Evolutionary conservation across 1,284 basidiomycete species (phyloP), one percentile per base, ranked within the genome.

Genomic region (Ustilago hordei): DNA sequence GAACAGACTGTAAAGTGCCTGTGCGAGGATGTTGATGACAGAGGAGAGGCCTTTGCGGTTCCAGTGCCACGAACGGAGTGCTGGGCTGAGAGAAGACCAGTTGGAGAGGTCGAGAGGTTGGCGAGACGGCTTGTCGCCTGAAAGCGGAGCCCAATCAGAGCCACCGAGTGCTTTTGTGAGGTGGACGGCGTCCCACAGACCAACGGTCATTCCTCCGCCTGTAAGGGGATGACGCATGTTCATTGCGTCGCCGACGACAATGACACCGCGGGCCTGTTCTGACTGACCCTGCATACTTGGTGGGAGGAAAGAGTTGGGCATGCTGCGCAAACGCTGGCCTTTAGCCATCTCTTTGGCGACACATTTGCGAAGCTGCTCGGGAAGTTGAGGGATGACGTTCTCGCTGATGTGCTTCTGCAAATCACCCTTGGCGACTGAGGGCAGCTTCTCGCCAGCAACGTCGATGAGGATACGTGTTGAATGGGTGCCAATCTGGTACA

Each of bases 161-260:
- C 78, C 80, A n/a, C 83, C 81, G 6, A 86, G 73, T 28, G 77
- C 77, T 45, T 80, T 72, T 2, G 84, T 82, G 35, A 86, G 78
- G 53, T 81, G 81, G 3, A 85, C 81, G 3, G 70, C 77, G 55
- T 86, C 84, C 84, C 84, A 86, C n/a, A 86, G 66, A 11, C 81
- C 84, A 15, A 86, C 84, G 1, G 84, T 79, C 84, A 86, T 86
- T 23, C 84, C 84, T 79, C 88, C 96, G 11, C 97, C 97, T 0
- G 96, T 99, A 12, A 99, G 89, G 0, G 97, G 96, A 87, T 99
- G 97, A 1, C 97, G 92, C 95, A 99, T 99, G 86, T 99, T 99
- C 92, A 95, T 96, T 1, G 96, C 92, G 86, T 99, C 97, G 5
- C 97, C 97, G 47, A 98, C 89, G 64, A 99, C 90, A 74, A 99